Evolutionary conservation across 371 early-diverging fungal genomes (phyloP), one percentile per base, ranked within the genome.

Genomic region (Saksenaea vasiformis): DNA sequence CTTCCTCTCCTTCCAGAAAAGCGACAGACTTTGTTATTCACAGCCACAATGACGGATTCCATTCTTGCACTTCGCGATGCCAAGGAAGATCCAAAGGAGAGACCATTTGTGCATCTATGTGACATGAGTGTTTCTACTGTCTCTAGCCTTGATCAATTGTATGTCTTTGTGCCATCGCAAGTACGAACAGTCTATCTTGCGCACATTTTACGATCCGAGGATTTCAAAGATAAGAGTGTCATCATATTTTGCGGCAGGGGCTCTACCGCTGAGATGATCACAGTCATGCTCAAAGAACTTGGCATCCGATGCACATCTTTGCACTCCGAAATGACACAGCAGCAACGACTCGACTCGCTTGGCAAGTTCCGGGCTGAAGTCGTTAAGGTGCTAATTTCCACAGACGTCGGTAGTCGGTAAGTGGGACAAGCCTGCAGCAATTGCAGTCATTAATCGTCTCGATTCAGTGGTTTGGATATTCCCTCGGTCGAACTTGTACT

Each of bases 341-440:
- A 88, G 43, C 93, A 96, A 61, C 88, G 99, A 56, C 73, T 97
- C 19, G 89, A 91, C 54, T 94, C 96, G 15, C 70, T 99, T 37
- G 95, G 93, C 28, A 92, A 91, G 79, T 99, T 99, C 82, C 93
- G 93, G 59, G 86, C 92, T 31, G 91, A 90, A 56, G 89, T 91
- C 7, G 87, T 93, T 19, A 87, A 86, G 28, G 87, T 98, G 9
- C 77, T 99, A 58, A 87, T 99, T 22, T 93, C 98, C 13, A 99
- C 99, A 0, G 99, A 99, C 77, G 98, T 99, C 13, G 99, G 95
- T 43, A 91, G 92, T 77, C 90, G 93, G 91, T 90, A 85, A 65
- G 82, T 71, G 1, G 10, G 5, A 9, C 15, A 28, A 1, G 13
- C 13, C 13, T n/a, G n/a, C 36, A 8, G 11, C 7, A 39, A 31